Conservation (phyloP, 1,284 basidiomycete genomes). For the Sanghuangporus sanghuang region DNA sequence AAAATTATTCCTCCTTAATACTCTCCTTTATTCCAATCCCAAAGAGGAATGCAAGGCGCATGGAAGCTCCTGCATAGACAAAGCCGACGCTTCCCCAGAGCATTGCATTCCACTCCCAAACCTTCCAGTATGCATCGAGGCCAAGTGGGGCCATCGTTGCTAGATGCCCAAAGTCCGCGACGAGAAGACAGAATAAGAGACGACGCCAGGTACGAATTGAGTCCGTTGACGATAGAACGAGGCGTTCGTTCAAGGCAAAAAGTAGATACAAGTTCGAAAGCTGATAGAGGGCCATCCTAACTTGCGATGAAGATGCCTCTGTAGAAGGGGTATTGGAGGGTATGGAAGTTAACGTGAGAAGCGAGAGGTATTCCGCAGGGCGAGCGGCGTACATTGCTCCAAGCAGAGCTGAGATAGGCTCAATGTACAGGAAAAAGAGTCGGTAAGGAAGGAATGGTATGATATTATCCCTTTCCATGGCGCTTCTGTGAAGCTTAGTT, state of each 20-base stretch:
- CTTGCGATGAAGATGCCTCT: slow-evolving; percentile 24
- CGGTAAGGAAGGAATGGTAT: slow-evolving; percentile 29
- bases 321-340: slow-evolving; percentile 18
- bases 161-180: slow-evolving; percentile 49
- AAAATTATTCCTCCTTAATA: too few relatives aligned
- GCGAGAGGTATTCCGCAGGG: slow-evolving; percentile 35
- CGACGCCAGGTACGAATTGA: slow-evolving; percentile 39
- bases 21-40: slow-evolving; percentile 27
- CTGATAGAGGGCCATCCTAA: slow-evolving; percentile 38
- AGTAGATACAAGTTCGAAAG: slow-evolving; percentile 48
- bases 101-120: slow-evolving; percentile 49
- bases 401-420: slow-evolving; percentile 45
- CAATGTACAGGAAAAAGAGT: slow-evolving; percentile 47
- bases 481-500: neutral
- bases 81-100: slow-evolving; percentile 50
- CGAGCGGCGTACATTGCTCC: slow-evolving; percentile 43
- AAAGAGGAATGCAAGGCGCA: slow-evolving; percentile 35
- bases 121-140: slow-evolving; percentile 35
- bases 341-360: neutral
- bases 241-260: slow-evolving; percentile 48
- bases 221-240: slow-evolving; percentile 41
- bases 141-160: slow-evolving; percentile 42
- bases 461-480: neutral
- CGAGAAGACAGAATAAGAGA: slow-evolving; percentile 39
- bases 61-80: slow-evolving; percentile 41